phyloP scores from a whole-genome alignment of 2,329 filamentous ascomycete genomes.

The Cercospora sojina region DNA sequence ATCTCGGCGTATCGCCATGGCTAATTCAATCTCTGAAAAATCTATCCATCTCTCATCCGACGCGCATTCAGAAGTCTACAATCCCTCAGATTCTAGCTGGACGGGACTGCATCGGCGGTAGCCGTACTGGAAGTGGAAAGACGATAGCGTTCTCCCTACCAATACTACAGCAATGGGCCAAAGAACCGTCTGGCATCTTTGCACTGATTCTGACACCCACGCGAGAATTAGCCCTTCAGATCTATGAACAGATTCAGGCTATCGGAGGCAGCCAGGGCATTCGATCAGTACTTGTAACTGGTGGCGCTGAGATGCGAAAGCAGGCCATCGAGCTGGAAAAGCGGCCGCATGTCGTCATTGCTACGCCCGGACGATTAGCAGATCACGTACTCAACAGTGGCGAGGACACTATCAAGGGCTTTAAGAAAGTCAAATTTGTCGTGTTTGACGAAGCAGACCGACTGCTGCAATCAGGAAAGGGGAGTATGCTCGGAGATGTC shows the following conservation, averaged over 20 bases:
- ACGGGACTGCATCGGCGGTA: conserved; percentile 91
- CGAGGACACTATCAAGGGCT: conserved; percentile 80
- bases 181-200: conserved; percentile 89
- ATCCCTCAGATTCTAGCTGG: conserved; percentile 92
- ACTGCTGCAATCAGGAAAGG: conserved; percentile 70
- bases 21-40: conserved; percentile 73
- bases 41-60: conserved; percentile 83
- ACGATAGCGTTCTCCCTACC: conserved; percentile 94
- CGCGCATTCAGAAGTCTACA: conserved; percentile 86
- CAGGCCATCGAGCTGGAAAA: conserved; percentile 82
- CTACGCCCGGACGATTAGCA: conserved; percentile 86
- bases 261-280: conserved; percentile 85
- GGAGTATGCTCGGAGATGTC: conserved; percentile 92
- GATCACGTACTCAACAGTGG: conserved; percentile 92
- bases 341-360: conserved; percentile 87
- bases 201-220: conserved; percentile 87
- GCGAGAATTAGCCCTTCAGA: conserved; percentile 88
- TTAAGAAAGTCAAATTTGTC: conserved; percentile 76
- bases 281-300: conserved; percentile 85
- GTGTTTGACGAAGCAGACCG: conserved; percentile 96
- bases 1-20: conserved; percentile 57
- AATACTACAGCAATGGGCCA: conserved; percentile 88
- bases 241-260: conserved; percentile 93
- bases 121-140: conserved; percentile 93
- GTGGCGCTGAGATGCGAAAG: conserved; percentile 85